Conservation (phyloP, 1,139 yeast genomes). For the Scheffersomyces titani region DNA sequence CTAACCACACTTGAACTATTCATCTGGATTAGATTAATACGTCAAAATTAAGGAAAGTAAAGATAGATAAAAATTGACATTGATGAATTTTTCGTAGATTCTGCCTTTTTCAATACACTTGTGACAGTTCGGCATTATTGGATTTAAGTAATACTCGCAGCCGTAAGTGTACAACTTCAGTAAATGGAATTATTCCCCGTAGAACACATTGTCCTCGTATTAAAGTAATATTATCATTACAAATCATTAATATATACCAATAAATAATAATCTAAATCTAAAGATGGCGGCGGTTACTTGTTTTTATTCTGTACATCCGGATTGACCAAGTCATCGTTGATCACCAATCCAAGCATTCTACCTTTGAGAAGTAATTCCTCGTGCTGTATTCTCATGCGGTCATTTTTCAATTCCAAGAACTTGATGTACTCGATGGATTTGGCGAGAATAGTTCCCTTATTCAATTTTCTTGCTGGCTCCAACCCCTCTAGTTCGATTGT, state of each 20-base stretch:
- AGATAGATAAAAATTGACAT: not conserved
- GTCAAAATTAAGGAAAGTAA: not conserved
- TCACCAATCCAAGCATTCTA: conserved; percentile 25
- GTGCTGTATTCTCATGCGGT: conserved; percentile 35
- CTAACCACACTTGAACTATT: no score
- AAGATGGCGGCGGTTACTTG: not conserved
- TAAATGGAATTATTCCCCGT: not conserved
- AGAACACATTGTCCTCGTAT: not conserved
- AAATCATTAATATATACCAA: not conserved
- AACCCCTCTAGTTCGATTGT: conserved; percentile 40
- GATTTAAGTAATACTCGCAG: no score
- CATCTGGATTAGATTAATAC: no score
- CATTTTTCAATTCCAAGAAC: conserved; percentile 42
- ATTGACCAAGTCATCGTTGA: conserved; percentile 9
- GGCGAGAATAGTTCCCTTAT: conserved; percentile 46
- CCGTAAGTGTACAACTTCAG: not conserved
- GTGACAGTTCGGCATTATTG: no score
- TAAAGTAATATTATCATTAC: not conserved
- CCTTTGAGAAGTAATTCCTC: conserved; percentile 31
- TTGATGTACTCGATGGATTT: conserved; percentile 48
- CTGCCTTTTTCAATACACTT: no score
- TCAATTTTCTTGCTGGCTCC: conserved; percentile 47
- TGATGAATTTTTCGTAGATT: no score
- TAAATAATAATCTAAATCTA: not conserved
- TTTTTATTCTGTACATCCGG: not conserved